Base-by-base conservation (phyloP, 1,139 yeast genomes). In the Saccharomycopsis hybrid region DNA sequence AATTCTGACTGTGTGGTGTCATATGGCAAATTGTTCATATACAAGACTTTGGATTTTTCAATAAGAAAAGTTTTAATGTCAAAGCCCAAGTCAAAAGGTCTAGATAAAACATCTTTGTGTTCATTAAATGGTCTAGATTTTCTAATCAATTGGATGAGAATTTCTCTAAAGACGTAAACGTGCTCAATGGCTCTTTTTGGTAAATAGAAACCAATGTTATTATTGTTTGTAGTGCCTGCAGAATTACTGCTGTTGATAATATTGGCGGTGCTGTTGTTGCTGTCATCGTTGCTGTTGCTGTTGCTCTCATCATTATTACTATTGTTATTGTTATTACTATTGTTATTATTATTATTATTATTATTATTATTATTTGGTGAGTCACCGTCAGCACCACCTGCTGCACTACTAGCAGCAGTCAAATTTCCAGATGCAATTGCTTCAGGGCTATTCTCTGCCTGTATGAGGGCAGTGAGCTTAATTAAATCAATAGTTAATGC, bases 1-100 rank as follows among this genome's bases (percentile, higher is more conserved):
- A 90, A 70, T 64, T 90, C 97, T 40, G 89, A 77, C 65, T 89
- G 97, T 1, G 96, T 89, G 3, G 94, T 86, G 59, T 89, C 97
- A 40, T 72, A 71, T 1, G 96, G 90, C 56, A 90, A 69, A 63
- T 87, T 88, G 11, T 85, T 74, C 65, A 90, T 70, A 63, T 80
- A 86, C 49, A 89, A 66, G 11, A 88, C 85, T 59, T 82, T 82
- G 2, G 95, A 85, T 52, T 82, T 72, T 64, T 89, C 96, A 5
- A 36, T 69, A 45, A 80, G 64, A 61, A 90, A 90, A 2, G 79
- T 78, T 45, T 76, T 70, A 47, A 81, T 74, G 60, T 90, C 97
- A 39, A 84, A 75, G 29, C 78, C 77, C 35, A 82, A 71, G 63
- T 90, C 96, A 59, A 82, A 79, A 1, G 96, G 96, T 53, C 74